Conservation (phyloP, 208 protist genomes). For the Wallacemonas sp. region DNA sequence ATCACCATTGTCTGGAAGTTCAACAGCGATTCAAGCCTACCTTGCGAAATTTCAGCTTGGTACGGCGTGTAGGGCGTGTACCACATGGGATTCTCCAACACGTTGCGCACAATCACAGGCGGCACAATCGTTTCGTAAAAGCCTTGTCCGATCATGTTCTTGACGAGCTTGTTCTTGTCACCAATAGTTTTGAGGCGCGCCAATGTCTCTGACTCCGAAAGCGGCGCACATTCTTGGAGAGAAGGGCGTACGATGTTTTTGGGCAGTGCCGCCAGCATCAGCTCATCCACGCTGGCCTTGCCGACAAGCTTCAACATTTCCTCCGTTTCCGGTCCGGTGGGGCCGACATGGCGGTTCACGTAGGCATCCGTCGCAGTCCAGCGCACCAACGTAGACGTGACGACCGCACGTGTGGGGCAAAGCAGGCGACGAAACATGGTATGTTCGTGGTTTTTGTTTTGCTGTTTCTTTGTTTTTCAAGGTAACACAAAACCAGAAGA, state of each 20-base stretch:
- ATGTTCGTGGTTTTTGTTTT: no score
- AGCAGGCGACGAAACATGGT: constrained; percentile 48
- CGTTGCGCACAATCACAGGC: constrained; percentile 94
- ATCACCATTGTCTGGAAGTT: constrained; percentile 98
- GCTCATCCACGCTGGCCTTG: constrained; percentile 65
- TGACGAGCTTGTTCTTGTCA: constrained; percentile 86
- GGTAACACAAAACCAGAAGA: no score
- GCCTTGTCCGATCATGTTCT: constrained; percentile 93
- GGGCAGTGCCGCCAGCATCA: constrained; percentile 79
- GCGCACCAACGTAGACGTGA: constrained; percentile 13
- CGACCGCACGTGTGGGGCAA: neutral
- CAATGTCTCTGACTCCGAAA: constrained; percentile 77
- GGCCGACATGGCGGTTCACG: constrained; percentile 91
- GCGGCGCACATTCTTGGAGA: constrained; percentile 36
- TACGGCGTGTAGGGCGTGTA: constrained; percentile 99
- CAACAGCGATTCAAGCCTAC: constrained; percentile 96
- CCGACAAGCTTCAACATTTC: constrained; percentile 90
- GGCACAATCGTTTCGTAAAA: constrained; percentile 93
- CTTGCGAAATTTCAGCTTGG: constrained; percentile 95
- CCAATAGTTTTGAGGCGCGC: constrained; percentile 46
- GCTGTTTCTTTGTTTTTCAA: no score
- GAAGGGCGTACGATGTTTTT: constrained; percentile 55
- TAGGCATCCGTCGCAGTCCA: constrained; percentile 82
- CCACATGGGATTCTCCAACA: constrained; percentile 98
- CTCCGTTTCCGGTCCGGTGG: constrained; percentile 69